These are phyloP conservation scores for Drosera spatulata DNA, from an alignment of 179 eudicot species.

Conservation along the genomic window DNA sequence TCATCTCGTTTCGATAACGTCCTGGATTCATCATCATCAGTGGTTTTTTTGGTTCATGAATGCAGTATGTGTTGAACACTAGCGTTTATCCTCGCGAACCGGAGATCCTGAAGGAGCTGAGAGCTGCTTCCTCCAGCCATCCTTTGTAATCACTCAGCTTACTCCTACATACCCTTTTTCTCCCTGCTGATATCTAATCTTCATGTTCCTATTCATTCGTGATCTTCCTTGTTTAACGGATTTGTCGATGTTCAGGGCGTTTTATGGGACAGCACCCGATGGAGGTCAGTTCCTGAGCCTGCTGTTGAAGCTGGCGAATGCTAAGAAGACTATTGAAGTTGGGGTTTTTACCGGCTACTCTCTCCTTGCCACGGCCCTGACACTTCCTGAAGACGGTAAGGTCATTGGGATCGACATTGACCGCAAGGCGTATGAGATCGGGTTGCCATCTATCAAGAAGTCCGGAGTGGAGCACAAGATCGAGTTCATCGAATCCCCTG, in stretches of 20 bases:
- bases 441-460: slow-evolving; percentile 38
- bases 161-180: background rate
- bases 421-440: slow-evolving; percentile 31
- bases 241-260: background rate
- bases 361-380: no score
- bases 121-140: background rate
- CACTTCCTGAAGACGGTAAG: no score
- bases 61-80: background rate
- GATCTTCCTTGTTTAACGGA: background rate
- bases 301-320: background rate
- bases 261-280: background rate
- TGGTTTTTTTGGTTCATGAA: background rate
- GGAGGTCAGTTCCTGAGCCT: background rate
- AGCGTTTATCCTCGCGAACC: background rate
- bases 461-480: slow-evolving; percentile 49
- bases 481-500: slow-evolving; percentile 35
- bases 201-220: background rate
- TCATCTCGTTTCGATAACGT: background rate
- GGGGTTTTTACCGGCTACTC: no score
- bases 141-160: background rate
- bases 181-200: background rate
- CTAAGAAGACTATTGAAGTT: no score
- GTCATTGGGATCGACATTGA: slow-evolving; percentile 30
- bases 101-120: background rate
- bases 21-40: background rate